Conservation (phyloP, 2,329 filamentous ascomycete genomes). For the Xylariaceae sp. region DNA sequence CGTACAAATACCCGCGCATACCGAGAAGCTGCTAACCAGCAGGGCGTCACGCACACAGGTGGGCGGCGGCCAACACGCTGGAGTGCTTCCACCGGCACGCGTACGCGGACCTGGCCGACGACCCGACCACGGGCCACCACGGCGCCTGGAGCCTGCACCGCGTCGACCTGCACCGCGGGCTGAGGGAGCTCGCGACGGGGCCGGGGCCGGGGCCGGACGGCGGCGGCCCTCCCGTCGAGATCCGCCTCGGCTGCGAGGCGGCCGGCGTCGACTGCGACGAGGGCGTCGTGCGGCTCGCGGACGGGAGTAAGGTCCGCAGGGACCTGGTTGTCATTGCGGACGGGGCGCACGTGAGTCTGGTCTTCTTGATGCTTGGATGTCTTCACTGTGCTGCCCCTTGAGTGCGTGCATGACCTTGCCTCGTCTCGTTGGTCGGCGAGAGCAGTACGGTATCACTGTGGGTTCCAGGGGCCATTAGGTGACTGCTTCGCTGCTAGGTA, state of each 20-base stretch:
- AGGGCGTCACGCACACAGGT: too few species aligned
- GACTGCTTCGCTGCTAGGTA: too few species aligned
- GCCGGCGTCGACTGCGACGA: conserved; percentile 44
- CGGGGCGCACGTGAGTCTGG: conserved; percentile 29
- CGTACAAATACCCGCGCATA: too few species aligned
- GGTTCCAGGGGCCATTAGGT: too few species aligned
- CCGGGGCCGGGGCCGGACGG: conserved; percentile 10
- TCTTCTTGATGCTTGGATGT: too few species aligned
- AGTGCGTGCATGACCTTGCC: too few species aligned
- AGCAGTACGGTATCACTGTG: too few species aligned
- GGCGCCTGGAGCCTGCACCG: conserved; percentile 30
- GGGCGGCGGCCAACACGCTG: conserved; percentile 2
- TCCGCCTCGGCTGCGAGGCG: conserved; percentile 8
- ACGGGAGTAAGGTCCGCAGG: conserved; percentile 20
- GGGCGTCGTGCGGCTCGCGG: conserved; percentile 49
- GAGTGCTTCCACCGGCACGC: not conserved
- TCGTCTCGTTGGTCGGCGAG: too few species aligned
- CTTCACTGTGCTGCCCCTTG: too few species aligned
- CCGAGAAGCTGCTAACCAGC: not conserved
- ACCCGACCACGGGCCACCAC: conserved; percentile 23
- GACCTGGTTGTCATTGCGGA: conserved; percentile 39
- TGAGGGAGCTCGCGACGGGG: conserved; percentile 27
- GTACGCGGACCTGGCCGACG: conserved; percentile 9
- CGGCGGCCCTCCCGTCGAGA: conserved; percentile 7
- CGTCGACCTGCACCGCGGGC: conserved; percentile 31